A percentile compares a stretch with the other conserved stretches of the same genome.
phyloP scores from a whole-genome alignment of 192 early-diverging fungal genomes.

The Obelidium mucronatum region DNA sequence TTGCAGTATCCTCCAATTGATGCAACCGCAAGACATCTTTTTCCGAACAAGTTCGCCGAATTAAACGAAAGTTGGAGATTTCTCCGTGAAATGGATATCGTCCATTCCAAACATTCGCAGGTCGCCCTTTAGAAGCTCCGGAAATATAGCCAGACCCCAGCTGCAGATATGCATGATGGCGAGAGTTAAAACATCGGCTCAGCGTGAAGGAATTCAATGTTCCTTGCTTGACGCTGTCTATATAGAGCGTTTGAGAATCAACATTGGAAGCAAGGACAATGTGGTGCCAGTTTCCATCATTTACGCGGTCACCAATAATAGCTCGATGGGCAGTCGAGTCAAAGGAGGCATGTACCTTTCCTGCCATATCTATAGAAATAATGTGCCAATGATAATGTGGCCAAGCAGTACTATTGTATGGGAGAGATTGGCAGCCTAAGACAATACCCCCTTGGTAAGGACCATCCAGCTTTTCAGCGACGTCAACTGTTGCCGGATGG shows the following conservation, averaged over 20 bases:
- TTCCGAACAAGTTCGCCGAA: not conserved
- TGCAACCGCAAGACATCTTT: no score
- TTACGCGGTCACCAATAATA: not conserved
- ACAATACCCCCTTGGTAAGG: not conserved
- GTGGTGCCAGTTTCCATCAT: slow-evolving; percentile 15
- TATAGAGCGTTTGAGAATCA: not conserved
- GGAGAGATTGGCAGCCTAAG: not conserved
- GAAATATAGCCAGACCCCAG: not conserved
- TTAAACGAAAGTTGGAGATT: not conserved
- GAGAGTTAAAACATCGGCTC: not conserved
- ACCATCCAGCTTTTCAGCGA: no score
- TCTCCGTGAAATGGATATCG: not conserved
- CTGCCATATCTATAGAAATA: not conserved
- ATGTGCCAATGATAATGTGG: slow-evolving; percentile 27
- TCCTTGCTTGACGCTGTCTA: not conserved
- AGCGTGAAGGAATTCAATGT: not conserved
- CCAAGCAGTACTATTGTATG: not conserved
- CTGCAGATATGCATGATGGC: not conserved
- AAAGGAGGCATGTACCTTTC: not conserved
- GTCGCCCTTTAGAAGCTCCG: not conserved
- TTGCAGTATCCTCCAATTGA: no score
- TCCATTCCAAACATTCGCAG: not conserved
- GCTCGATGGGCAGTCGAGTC: not conserved
- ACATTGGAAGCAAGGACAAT: not conserved
- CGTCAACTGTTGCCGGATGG: no score